These are phyloP conservation scores for Cladorrhinum sp. DNA, from an alignment of 2,329 filamentous ascomycete genomes.

Conservation along the genomic window DNA sequence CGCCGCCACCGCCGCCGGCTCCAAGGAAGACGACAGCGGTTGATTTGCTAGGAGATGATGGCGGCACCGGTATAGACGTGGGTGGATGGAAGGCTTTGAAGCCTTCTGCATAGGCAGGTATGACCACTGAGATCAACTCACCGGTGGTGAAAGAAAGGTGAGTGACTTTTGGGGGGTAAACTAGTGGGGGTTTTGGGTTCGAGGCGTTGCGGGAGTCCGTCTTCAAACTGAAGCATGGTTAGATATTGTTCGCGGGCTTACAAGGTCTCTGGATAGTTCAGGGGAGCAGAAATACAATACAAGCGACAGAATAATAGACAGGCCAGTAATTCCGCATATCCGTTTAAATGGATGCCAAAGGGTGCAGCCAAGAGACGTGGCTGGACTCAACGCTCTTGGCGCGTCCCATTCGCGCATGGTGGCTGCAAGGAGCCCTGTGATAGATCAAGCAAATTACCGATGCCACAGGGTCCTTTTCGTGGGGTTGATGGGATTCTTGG, in stretches of 20 bases:
- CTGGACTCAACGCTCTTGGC: conserved; percentile 9
- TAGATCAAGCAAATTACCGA: no score
- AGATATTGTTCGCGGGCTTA: not conserved
- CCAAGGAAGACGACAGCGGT: conserved; percentile 37
- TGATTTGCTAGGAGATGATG: conserved; percentile 46
- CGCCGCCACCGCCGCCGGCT: conserved; percentile 28
- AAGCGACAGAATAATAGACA: not conserved
- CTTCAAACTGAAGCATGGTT: not conserved
- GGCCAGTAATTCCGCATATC: no score
- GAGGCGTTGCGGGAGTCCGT: not conserved
- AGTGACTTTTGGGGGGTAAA: no score
- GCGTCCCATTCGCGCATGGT: not conserved
- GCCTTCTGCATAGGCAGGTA: conserved; percentile 36
- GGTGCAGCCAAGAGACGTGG: conserved; percentile 1
- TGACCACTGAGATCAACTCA: not conserved
- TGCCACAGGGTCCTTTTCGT: not conserved
- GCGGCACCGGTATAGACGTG: conserved; percentile 37
- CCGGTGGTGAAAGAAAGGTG: not conserved
- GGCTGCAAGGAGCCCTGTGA: no score
- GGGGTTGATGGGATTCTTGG: not conserved
- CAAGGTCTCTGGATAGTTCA: not conserved
- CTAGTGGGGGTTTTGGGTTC: not conserved
- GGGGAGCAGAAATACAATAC: not conserved
- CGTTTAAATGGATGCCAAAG: not conserved
- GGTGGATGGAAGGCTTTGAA: conserved; percentile 56